These are phyloP conservation scores for Aspergillus brasiliensis DNA, from an alignment of 2,329 filamentous ascomycete genomes.

Conservation along the genomic window DNA sequence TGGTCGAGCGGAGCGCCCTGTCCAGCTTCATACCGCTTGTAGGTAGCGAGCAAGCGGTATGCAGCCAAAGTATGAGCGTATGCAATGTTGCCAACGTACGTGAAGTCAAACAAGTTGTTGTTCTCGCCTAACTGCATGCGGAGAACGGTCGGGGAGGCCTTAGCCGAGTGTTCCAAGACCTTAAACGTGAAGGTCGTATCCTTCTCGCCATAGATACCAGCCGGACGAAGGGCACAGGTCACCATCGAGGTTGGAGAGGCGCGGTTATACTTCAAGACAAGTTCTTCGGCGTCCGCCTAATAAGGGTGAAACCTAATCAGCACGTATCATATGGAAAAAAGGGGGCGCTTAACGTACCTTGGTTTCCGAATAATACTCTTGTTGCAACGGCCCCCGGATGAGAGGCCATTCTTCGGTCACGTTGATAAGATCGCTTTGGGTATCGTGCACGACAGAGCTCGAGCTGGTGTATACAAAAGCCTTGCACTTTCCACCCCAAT, in stretches of 20 bases:
- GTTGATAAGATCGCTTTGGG: slow-evolving; percentile 74
- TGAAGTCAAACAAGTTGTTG: slow-evolving; percentile 70
- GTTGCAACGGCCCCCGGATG: slow-evolving; percentile 69
- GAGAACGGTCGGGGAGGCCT: slow-evolving; percentile 61
- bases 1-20: slow-evolving; percentile 66
- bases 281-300: slow-evolving; percentile 75
- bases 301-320: slow-evolving; percentile 20
- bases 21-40: slow-evolving; percentile 44
- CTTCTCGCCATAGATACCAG: slow-evolving; percentile 88
- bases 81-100: slow-evolving; percentile 68
- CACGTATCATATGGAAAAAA: neutral
- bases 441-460: slow-evolving; percentile 83
- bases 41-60: slow-evolving; percentile 67
- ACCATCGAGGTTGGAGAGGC: slow-evolving; percentile 60
- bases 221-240: slow-evolving; percentile 80
- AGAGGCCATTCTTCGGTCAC: slow-evolving; percentile 82
- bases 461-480: slow-evolving; percentile 90
- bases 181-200: slow-evolving; percentile 76
- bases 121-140: slow-evolving; percentile 79
- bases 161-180: slow-evolving; percentile 70
- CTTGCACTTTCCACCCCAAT: slow-evolving; percentile 64
- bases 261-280: slow-evolving; percentile 77
- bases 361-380: slow-evolving; percentile 85
- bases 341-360: slow-evolving; percentile 61
- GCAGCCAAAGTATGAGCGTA: slow-evolving; percentile 84